A percentile compares a stretch with the other conserved stretches of the same genome.
phyloP scores from a whole-genome alignment of 2,329 filamentous ascomycete species.

The Fusarium nematophilum region DNA sequence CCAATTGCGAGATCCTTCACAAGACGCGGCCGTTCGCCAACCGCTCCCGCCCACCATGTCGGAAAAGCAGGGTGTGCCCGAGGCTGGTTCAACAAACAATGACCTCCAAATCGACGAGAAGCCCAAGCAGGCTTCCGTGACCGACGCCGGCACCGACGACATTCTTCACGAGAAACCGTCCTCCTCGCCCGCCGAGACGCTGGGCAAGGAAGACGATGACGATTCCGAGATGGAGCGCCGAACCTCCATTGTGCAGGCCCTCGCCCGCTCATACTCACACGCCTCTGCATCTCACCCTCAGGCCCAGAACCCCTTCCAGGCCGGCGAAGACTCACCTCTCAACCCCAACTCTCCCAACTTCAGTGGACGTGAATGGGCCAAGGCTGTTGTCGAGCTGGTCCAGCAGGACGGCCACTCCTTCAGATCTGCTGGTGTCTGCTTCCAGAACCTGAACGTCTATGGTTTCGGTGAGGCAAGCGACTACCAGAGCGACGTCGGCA shows the following conservation, averaged over 20 bases:
- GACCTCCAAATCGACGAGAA: conserved; percentile 22
- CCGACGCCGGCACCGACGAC: conserved; percentile 48
- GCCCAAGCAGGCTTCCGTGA: conserved; percentile 52
- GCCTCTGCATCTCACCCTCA: conserved; percentile 53
- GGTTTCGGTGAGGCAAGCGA: conserved; percentile 76
- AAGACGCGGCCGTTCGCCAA: conserved; percentile 14
- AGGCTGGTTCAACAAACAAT: conserved; percentile 40
- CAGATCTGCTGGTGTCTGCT: conserved; percentile 72
- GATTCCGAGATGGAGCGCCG: conserved; percentile 61
- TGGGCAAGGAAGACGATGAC: conserved; percentile 47
- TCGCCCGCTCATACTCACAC: conserved; percentile 66
- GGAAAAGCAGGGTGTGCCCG: conserved; percentile 54
- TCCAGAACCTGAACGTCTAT: conserved; percentile 75
- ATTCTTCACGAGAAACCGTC: conserved; percentile 40
- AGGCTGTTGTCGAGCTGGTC: conserved; percentile 65
- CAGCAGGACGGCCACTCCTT: conserved; percentile 64
- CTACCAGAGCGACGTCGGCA: conserved; percentile 75
- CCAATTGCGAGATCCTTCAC: conserved; percentile 32
- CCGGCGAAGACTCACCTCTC: conserved; percentile 60
- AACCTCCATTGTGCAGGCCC: conserved; percentile 63
- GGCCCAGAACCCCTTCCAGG: conserved; percentile 62
- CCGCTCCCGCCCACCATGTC: conserved; percentile 37
- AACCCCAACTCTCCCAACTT: conserved; percentile 67
- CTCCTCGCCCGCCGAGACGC: conserved; percentile 43
- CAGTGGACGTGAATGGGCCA: conserved; percentile 68